phyloP scores from a whole-genome alignment of 1,139 yeast genomes.

The Yamadazyma sp. region DNA sequence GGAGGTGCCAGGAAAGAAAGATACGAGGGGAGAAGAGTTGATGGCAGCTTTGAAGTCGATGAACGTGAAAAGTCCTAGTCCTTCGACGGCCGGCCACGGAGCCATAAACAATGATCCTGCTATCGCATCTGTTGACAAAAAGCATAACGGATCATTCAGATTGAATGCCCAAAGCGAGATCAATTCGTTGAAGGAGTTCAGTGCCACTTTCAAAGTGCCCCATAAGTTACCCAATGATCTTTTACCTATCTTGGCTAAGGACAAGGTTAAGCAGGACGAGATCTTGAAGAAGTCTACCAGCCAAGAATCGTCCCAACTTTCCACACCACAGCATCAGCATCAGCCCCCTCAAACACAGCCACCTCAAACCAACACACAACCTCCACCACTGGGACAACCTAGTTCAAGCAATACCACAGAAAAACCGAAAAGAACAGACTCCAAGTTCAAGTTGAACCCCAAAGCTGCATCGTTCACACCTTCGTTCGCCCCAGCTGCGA shows the following conservation, averaged over 20 bases:
- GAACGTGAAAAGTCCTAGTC: slow-evolving; percentile 48
- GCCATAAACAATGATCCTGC: slow-evolving; percentile 62
- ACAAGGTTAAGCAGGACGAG: slow-evolving; percentile 63
- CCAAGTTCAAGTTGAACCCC: slow-evolving; percentile 66
- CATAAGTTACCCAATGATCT: slow-evolving; percentile 74
- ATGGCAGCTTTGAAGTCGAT: slow-evolving; percentile 57
- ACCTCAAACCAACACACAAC: neutral
- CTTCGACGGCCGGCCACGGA: slow-evolving; percentile 51
- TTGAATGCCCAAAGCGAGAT: slow-evolving; percentile 65
- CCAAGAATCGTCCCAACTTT: slow-evolving; percentile 17
- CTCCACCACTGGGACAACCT: slow-evolving; percentile 4
- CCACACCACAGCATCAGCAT: slow-evolving; percentile 1
- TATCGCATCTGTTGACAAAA: slow-evolving; percentile 50
- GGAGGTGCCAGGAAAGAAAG: slow-evolving; percentile 8
- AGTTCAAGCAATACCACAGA: neutral
- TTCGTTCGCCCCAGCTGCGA: slow-evolving; percentile 6
- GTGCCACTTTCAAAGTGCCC: slow-evolving; percentile 79
- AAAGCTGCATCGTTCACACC: slow-evolving; percentile 68
- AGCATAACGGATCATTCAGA: slow-evolving; percentile 38
- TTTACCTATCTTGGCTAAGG: slow-evolving; percentile 72
- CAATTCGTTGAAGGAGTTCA: slow-evolving; percentile 77
- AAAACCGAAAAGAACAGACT: slow-evolving; percentile 50
- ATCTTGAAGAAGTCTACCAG: slow-evolving; percentile 35
- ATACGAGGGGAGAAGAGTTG: slow-evolving; percentile 57
- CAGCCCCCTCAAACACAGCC: neutral